These are phyloP conservation scores for Diplocarpon mali DNA, from an alignment of 2,329 filamentous ascomycete genomes.

Conservation along the genomic window DNA sequence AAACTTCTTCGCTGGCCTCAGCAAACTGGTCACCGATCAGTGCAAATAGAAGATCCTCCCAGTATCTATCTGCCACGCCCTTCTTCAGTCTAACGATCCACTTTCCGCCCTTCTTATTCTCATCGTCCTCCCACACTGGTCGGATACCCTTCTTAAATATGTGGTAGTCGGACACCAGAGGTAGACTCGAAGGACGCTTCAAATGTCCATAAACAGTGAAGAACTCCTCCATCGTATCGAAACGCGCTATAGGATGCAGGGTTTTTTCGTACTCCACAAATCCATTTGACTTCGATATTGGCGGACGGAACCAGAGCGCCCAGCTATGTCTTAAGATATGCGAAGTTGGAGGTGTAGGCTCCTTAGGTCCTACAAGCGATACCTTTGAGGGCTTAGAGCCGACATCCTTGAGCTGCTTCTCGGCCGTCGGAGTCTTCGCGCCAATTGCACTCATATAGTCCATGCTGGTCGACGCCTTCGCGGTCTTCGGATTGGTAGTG, in stretches of 20 bases:
- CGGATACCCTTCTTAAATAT: constrained; percentile 95
- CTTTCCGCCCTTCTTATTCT: constrained; percentile 92
- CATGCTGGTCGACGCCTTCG: constrained; percentile 75
- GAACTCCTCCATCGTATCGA: constrained; percentile 79
- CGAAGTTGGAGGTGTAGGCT: constrained; percentile 31
- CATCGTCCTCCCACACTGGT: constrained; percentile 96
- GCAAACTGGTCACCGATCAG: constrained; percentile 90
- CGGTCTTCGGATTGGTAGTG: constrained; percentile 61
- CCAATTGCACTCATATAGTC: constrained; percentile 55
- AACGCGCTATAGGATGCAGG: constrained; percentile 72
- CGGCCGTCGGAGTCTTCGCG: constrained; percentile 43
- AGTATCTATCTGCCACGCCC: constrained; percentile 90
- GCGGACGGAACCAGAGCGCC: constrained; percentile 96
- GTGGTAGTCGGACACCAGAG: constrained; percentile 93
- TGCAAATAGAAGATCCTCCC: constrained; percentile 86
- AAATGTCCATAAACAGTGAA: constrained; percentile 83
- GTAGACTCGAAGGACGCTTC: constrained; percentile 76
- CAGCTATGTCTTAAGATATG: constrained; percentile 74
- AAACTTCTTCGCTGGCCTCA: constrained; percentile 88
- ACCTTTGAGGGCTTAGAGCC: constrained; percentile 23
- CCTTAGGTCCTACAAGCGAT: constrained; percentile 37
- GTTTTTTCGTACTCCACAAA: constrained; percentile 93
- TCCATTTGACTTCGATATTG: constrained; percentile 86
- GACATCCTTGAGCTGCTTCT: constrained; percentile 50
- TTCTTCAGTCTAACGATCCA: constrained; percentile 97